Evolutionary conservation across 78 protist species (phyloP), one percentile per base, ranked within the genome.

Genomic region (Dictyostelium intermedium): DNA sequence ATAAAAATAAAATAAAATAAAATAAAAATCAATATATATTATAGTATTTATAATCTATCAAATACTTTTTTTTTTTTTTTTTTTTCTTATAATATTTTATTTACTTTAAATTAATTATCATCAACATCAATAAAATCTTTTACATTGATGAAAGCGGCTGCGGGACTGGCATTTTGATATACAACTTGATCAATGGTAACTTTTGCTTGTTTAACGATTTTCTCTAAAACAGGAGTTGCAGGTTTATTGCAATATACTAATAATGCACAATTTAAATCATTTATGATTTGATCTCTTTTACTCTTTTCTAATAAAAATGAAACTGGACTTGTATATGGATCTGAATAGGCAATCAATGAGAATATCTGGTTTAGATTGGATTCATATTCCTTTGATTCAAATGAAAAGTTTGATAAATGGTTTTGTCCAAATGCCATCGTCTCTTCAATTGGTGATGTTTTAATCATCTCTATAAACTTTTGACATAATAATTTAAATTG

Each of bases 401-500:
- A 4, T 50, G 66, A 13, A 34, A 63, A 72, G 14, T 30, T 45
- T 23, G 16, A 80, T n/a, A 53, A 30, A n/a, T 56, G 34, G 5
- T 37, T 30, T 34, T 76, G 74, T 5, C 91, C 91, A 91, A 83
- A 89, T 82, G 73, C 78, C 66, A 84, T 39, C 77, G 93, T 74
- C 7, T 87, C 96, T 18, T 93, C 87, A 23, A 74, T 37, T 72
- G 89, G 92, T 45, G 86, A 41, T 30, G n/a, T 30, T 43, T 84
- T 79, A 25, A 96, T 92, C 95, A 89, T 84, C 76, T 87, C 96
- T 77, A 93, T 77, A 77, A 96, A 96, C 60, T 87, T 82, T 53
- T 85, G 95, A 27, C 87, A 84, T 16, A 70, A n/a, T 9, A 92
- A 76, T 47, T 85, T 70, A 45, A 87, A 93, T 13, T 87, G 37